A percentile compares a stretch with the other conserved stretches of the same genome.
Evolutionary conservation across 805 yeast genomes (phyloP).

Genomic region (Candida succiphila): DNA sequence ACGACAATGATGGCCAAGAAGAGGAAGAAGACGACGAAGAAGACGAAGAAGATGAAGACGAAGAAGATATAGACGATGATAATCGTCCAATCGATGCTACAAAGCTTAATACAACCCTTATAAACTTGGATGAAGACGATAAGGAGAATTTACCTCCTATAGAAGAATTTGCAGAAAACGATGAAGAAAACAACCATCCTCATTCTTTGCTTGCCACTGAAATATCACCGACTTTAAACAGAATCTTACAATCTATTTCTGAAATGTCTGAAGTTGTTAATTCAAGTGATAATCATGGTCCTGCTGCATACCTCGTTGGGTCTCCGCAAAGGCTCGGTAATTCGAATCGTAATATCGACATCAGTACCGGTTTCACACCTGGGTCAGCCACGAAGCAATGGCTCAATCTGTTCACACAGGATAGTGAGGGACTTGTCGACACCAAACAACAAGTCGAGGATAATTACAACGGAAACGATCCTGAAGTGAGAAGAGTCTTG

Average conservation of each 20-base stretch:
- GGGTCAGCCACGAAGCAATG: constrained; percentile 20
- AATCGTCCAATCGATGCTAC: constrained; percentile 36
- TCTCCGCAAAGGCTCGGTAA: no score
- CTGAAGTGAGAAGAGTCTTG: no score
- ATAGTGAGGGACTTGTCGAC: no score
- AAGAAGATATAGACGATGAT: constrained; percentile 27
- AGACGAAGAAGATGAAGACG: constrained; percentile 6
- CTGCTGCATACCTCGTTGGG: not conserved
- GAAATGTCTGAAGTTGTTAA: constrained; percentile 1
- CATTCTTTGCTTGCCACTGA: constrained; percentile 16
- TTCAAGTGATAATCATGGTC: not conserved
- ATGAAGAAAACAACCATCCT: constrained; percentile 4
- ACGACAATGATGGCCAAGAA: not conserved
- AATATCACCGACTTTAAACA: constrained; percentile 18
- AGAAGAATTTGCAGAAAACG: not conserved
- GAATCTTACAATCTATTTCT: constrained; percentile 3
- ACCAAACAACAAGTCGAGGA: no score
- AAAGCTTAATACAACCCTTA: constrained; percentile 42
- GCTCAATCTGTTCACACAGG: no score
- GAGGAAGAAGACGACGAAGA: not conserved
- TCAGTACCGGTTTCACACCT: constrained; percentile 7
- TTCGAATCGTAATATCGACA: constrained; percentile 10
- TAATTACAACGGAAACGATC: no score
- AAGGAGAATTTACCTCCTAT: constrained; percentile 19
- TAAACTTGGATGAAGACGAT: constrained; percentile 35